Evolutionary conservation across 768 basidiomycete genomes (phyloP).

Genomic region (Hydnomerulius pinastri): DNA sequence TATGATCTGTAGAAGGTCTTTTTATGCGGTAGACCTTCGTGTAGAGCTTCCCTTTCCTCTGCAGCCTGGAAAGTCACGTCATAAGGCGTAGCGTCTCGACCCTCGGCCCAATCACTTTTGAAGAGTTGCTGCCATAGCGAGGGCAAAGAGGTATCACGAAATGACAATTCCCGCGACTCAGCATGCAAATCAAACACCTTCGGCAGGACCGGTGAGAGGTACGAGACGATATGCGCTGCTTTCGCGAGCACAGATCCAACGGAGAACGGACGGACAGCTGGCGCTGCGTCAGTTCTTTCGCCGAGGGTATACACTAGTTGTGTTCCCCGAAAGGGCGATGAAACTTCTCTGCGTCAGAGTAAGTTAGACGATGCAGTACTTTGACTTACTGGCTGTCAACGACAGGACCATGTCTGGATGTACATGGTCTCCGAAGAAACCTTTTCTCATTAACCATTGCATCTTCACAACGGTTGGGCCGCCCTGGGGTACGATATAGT

Average conservation of each 20-base stretch:
- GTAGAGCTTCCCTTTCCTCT: slow-evolving; percentile 40
- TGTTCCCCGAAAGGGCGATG: slow-evolving; percentile 50
- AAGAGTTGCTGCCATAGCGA: slow-evolving; percentile 40
- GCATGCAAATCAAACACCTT: slow-evolving; percentile 41
- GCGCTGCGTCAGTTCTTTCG: slow-evolving; percentile 41
- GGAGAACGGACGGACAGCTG: slow-evolving; percentile 43
- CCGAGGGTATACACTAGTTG: slow-evolving; percentile 49
- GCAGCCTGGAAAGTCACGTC: slow-evolving; percentile 49
- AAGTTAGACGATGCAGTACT: not conserved
- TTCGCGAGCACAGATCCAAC: slow-evolving; percentile 40
- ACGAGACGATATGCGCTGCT: slow-evolving; percentile 43
- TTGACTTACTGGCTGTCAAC: slow-evolving; percentile 39
- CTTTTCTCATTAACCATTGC: slow-evolving; percentile 40
- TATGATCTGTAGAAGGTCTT: slow-evolving; percentile 47
- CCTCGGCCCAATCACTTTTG: slow-evolving; percentile 51
- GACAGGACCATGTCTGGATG: slow-evolving; percentile 50
- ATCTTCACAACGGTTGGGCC: slow-evolving; percentile 50
- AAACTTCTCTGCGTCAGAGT: slow-evolving; percentile 33
- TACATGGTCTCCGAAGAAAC: slow-evolving; percentile 42
- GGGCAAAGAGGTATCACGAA: slow-evolving; percentile 35
- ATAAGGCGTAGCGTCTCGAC: slow-evolving; percentile 46
- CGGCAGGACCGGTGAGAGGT: slow-evolving; percentile 44
- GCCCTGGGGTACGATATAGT: slow-evolving; percentile 34
- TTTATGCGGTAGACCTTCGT: slow-evolving; percentile 39
- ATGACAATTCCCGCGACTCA: slow-evolving; percentile 44